Base-by-base conservation (phyloP, 257 asterid genomes). In the Fraxinus americana region DNA sequence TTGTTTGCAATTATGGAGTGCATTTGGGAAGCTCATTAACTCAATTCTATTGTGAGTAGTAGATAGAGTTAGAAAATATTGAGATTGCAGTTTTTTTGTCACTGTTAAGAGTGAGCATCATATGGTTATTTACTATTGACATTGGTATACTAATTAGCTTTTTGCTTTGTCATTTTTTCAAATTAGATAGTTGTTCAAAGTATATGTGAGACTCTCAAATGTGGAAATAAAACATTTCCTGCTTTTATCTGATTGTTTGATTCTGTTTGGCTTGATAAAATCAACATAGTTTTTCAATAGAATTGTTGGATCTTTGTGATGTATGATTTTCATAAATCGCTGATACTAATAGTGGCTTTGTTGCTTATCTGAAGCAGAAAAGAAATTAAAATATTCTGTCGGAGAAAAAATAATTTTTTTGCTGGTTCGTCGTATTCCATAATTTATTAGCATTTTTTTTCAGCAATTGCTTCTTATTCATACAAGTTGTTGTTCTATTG, bases 341-440 rank as follows among this genome's bases (percentile, higher is more conserved):
- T 63, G 30, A 45, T 65, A 71, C 17, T 29, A 67, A 4, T 34
- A 14, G 45, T 72, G 54, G 48, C 13, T 48, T 32, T 70, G 75
- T 38, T 70, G n/a, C 30, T 48, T 69, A 59, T 68, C 41, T 34
- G 48, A 32, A 23, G 66, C 34, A 27, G 34, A 41, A 66, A 45
- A 30, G 45, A 67, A 30, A 74, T 25, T 70, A 21, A 5, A 73
- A 38, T 73, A 23, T 76, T 14, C 45, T 77, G 52, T 59, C 13
- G 36, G 35, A 63, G 35, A 63, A 10, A 23, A 7, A 25, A 43
- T 2, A 10, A 43, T 1, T 10, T 8, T 39, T 43, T 43, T 0
- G 1, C 50, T 17, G 0, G 50, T 45, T 19, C 9, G 6, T 78
- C 72, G 61, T 63, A 63, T 25, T 63, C 69, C 32, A 27, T 48